Percentiles rank a stretch among this genome's conserved stretches.
Conservation (phyloP, 306 rosid species). For the Vicia faba region DNA sequence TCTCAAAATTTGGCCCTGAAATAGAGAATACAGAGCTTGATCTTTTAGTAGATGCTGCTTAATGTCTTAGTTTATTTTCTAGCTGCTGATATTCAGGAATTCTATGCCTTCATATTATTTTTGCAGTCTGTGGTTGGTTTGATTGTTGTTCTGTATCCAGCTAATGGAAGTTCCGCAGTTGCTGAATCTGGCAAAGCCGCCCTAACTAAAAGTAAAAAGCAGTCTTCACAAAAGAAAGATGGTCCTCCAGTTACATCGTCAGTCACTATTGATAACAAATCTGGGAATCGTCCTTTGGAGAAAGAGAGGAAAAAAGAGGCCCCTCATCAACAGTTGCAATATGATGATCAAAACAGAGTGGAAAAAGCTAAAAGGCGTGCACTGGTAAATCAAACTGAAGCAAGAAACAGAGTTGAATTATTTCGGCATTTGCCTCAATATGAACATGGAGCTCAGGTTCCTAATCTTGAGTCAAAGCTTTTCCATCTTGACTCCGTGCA, state of each 20-base stretch:
- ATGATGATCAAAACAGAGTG: constrained; percentile 70
- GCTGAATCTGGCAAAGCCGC: constrained; percentile 43
- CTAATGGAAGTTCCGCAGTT: constrained; percentile 51
- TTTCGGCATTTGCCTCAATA: constrained; percentile 91
- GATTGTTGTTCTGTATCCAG: constrained; percentile 40
- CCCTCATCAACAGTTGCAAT: constrained; percentile 84
- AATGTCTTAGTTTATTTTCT: constrained; percentile 18
- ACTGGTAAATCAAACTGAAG: constrained; percentile 76
- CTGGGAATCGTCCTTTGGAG: constrained; percentile 59
- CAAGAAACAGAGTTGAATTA: constrained; percentile 77
- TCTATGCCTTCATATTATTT: constrained; percentile 20
- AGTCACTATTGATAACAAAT: constrained; percentile 60
- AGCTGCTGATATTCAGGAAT: constrained; percentile 14
- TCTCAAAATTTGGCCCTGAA: constrained; percentile 13
- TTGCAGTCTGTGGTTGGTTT: constrained; percentile 33
- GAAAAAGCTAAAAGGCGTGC: constrained; percentile 80
- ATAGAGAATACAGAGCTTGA: not conserved
- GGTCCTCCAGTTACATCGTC: constrained; percentile 45
- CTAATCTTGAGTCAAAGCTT: constrained; percentile 69
- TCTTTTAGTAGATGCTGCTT: constrained; percentile 23
- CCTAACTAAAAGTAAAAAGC: constrained; percentile 53
- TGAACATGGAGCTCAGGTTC: constrained; percentile 72
- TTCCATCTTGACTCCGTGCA: constrained; percentile 75
- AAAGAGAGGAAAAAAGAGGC: constrained; percentile 88
- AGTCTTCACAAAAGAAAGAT: constrained; percentile 58